A percentile compares a stretch with the other conserved stretches of the same genome.
These are phyloP conservation scores for Macaranga tanarius DNA, from an alignment of 441 rosid genomes.

Conservation along the genomic window DNA sequence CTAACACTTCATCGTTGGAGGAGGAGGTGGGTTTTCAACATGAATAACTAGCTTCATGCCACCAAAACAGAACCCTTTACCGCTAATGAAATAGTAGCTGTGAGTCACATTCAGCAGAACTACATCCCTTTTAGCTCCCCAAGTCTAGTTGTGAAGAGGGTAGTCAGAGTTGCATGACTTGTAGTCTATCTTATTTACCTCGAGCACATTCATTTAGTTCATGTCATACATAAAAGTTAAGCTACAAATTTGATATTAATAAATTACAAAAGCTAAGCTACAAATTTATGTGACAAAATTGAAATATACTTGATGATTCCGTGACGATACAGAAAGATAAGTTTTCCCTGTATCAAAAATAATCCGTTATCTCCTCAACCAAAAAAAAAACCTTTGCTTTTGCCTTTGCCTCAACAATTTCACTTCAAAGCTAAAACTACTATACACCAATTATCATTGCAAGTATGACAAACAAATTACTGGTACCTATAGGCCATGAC, in stretches of 20 bases:
- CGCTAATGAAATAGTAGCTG: conserved; percentile 67
- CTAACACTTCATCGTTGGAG: no score
- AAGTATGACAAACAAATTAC: conserved; percentile 28
- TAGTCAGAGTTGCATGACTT: conserved; percentile 62
- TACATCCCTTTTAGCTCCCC: conserved; percentile 82
- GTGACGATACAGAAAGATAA: background rate
- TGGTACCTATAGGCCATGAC: conserved; percentile 30
- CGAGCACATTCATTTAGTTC: conserved; percentile 74
- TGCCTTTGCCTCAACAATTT: conserved; percentile 8
- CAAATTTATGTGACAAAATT: background rate
- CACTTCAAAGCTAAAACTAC: background rate
- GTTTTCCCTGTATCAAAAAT: background rate
- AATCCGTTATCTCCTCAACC: background rate
- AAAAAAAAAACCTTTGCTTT: conserved; percentile 13
- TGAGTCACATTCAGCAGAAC: conserved; percentile 81
- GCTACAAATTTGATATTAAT: background rate
- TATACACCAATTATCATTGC: background rate
- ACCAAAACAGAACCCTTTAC: conserved; percentile 80
- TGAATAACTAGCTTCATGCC: conserved; percentile 70
- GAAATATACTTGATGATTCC: background rate
- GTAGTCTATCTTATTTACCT: conserved; percentile 80
- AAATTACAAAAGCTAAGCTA: background rate
- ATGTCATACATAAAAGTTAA: conserved; percentile 71
- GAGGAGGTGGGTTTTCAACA: conserved; percentile 68
- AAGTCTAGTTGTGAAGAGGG: conserved; percentile 74